Evolutionary conservation across 2,329 filamentous ascomycete genomes (phyloP), one percentile per base, ranked within the genome.

Genomic region (Xylogone sp.): DNA sequence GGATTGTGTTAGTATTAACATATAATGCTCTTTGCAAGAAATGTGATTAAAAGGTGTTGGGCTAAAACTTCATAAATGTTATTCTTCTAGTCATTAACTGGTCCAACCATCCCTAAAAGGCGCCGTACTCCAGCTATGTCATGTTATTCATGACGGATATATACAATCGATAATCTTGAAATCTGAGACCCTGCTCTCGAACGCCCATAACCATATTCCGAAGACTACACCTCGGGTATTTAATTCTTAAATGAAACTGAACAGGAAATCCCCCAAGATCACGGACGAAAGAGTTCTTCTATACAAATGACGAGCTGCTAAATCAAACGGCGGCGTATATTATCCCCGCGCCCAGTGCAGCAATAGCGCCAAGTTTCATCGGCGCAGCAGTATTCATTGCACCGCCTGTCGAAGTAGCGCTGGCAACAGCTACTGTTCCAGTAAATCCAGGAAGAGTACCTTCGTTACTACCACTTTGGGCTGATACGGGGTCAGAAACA

Each of bases 401-500:
- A 43, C 47, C 47, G n/a, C 42, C 24, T 5, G 10, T 21, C 21
- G 42, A 45, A 12, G 46, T 49, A 19, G 22, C 31, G 9, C 34
- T 46, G 19, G 51, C 46, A 43, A 49, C 16, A 19, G 46, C 49
- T 18, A 42, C 51, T 19, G 51, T 53, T n/a, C 46, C 51, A n/a
- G 46, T 16, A 19, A 53, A 19, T 16, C 21, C 29, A 12, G 24
- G 24, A 3, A 45, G 21, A 20, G 16, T n/a, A n/a, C n/a, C 21
- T 18, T 6, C 39, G 29, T 18, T 21, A 19, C 74, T 75, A n/a
- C n/a, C 34, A 16, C 66, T 69, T 3, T 74, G 77, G 0, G 81
- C 81, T 2, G 69, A 59, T 1, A 78, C 76, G 0, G 79, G 67
- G 45, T 77, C 75, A 2, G 66, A 55, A 1, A 81, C 80, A 12